A percentile compares a stretch with the other conserved stretches of the same genome.
Conservation (phyloP, 305 asterid genomes). For the Coffea humblotiana region DNA sequence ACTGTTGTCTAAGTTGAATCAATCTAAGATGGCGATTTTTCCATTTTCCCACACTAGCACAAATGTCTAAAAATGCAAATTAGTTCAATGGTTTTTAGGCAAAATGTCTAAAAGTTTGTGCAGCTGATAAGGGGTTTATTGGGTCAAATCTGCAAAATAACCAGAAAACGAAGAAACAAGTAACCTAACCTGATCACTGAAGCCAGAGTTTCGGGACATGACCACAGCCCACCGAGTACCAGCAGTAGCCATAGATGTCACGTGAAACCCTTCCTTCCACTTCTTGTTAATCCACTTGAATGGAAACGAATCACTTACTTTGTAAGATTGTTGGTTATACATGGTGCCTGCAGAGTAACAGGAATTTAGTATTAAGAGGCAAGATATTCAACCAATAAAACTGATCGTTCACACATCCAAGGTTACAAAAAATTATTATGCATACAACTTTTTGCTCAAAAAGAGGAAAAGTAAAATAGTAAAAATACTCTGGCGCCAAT, state of each 20-base stretch:
- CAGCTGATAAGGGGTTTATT: not conserved
- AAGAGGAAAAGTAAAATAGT: not conserved
- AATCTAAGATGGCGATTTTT: no score
- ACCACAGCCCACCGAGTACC: slow-evolving; percentile 46
- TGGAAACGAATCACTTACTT: slow-evolving; percentile 46
- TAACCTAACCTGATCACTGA: slow-evolving; percentile 38
- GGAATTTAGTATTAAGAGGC: not conserved
- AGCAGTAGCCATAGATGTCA: slow-evolving; percentile 48
- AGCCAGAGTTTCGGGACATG: slow-evolving; percentile 45
- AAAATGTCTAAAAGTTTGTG: not conserved
- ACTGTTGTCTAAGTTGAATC: no score
- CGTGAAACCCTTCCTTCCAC: slow-evolving; percentile 48
- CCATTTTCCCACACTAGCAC: no score
- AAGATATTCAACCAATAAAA: not conserved
- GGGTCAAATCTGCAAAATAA: not conserved
- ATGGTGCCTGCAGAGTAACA: slow-evolving; percentile 30
- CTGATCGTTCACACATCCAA: not conserved
- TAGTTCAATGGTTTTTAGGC: not conserved
- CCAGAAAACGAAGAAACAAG: not conserved
- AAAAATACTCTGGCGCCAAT: not conserved
- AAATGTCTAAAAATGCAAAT: not conserved
- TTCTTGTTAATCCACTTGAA: slow-evolving; percentile 49
- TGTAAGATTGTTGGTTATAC: slow-evolving; percentile 40
- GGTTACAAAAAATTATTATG: not conserved
- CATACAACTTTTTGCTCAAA: not conserved